These are phyloP conservation scores for Tolypocladium capitatum DNA, from an alignment of 2,329 filamentous ascomycete species.

Conservation along the genomic window DNA sequence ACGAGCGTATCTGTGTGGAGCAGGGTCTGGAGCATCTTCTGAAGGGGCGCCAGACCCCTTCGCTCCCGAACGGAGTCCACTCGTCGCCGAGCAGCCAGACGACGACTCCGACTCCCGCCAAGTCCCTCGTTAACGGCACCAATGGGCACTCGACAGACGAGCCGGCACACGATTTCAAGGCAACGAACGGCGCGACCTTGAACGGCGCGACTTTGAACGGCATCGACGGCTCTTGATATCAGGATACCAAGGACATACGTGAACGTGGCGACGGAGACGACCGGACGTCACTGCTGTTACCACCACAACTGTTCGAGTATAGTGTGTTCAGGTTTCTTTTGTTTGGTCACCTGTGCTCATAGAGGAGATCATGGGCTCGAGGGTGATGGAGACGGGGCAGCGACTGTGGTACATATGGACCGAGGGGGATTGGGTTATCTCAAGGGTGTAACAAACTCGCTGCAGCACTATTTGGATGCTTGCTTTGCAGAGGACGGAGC, in stretches of 20 bases:
- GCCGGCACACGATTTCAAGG: slow-evolving; percentile 6
- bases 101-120: slow-evolving; percentile 11
- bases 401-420: not conserved
- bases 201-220: slow-evolving; percentile 19
- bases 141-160: slow-evolving; percentile 9
- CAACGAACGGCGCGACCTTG: slow-evolving; percentile 11
- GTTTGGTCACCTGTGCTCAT: not conserved
- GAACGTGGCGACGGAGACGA: not conserved
- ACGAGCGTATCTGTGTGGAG: slow-evolving; percentile 38
- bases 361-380: not conserved
- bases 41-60: slow-evolving; percentile 28
- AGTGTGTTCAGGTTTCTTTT: not conserved
- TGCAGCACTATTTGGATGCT: slow-evolving; percentile 5
- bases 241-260: not conserved
- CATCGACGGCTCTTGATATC: slow-evolving; percentile 11
- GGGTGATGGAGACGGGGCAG: not conserved
- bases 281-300: not conserved
- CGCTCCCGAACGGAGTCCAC: slow-evolving; percentile 32
- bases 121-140: slow-evolving; percentile 18
- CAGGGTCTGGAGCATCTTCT: slow-evolving; percentile 45
- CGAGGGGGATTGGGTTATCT: not conserved
- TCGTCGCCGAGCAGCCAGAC: slow-evolving; percentile 30
- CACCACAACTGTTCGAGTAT: not conserved
- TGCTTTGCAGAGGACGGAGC: slow-evolving; percentile 1
- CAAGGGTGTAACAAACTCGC: not conserved